These are phyloP conservation scores for Ramalina intermedia DNA, from an alignment of 495 filamentous ascomycete species.

Conservation along the genomic window DNA sequence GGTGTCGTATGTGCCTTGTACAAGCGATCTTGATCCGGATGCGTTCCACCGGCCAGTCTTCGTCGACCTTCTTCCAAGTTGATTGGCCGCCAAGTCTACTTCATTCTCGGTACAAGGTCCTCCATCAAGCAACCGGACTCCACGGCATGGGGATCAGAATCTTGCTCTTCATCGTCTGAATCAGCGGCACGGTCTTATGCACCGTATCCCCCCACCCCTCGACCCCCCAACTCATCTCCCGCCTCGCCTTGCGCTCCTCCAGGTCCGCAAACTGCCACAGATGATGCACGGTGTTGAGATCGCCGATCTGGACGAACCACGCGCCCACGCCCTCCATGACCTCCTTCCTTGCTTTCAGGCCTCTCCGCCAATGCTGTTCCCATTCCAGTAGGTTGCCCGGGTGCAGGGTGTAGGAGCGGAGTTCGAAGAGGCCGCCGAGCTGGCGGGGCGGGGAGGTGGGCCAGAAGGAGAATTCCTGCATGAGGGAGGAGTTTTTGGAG, in stretches of 20 bases:
- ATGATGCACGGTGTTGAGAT: slow-evolving; percentile 94
- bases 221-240: slow-evolving; percentile 90
- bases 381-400: slow-evolving; percentile 93
- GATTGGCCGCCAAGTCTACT: no score
- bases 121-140: slow-evolving; percentile 66
- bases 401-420: slow-evolving; percentile 91
- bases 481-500: slow-evolving; percentile 74
- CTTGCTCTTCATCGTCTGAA: slow-evolving; percentile 87
- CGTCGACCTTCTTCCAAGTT: no score
- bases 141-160: slow-evolving; percentile 92
- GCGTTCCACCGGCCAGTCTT: no score
- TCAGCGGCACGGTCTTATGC: slow-evolving; percentile 94
- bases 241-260: slow-evolving; percentile 77
- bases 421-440: slow-evolving; percentile 87
- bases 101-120: no score
- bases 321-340: slow-evolving; percentile 98
- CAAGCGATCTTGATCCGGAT: no score
- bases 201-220: slow-evolving; percentile 97
- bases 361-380: slow-evolving; percentile 96
- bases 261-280: slow-evolving; percentile 97
- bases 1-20: no score
- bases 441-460: slow-evolving; percentile 81
- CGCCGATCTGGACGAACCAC: slow-evolving; percentile 97
- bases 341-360: slow-evolving; percentile 74
- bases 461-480: slow-evolving; percentile 99